Percentiles rank a stretch among this genome's conserved stretches.
Conservation (phyloP, 441 rosid genomes). For the Eutrema salsugineum region DNA sequence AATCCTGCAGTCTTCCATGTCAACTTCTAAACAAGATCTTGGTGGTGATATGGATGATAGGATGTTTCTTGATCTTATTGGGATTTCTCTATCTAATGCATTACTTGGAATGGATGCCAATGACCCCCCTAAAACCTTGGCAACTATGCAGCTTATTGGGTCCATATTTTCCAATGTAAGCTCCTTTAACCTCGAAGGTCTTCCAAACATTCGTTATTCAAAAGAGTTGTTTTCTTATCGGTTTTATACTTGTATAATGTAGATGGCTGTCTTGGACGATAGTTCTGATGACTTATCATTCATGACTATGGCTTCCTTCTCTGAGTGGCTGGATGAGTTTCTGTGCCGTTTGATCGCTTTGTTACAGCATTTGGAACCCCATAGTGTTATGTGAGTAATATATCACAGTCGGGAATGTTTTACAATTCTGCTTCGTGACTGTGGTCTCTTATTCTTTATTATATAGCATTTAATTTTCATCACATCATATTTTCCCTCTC, state of each 20-base stretch:
- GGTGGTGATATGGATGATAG: constrained; percentile 49
- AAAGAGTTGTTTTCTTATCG: constrained; percentile 8
- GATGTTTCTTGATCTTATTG: constrained; percentile 60
- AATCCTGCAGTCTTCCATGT: constrained; percentile 71
- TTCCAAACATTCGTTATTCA: constrained; percentile 7
- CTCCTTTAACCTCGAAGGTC: constrained; percentile 21
- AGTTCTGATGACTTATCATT: constrained; percentile 57
- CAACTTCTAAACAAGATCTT: constrained; percentile 57
- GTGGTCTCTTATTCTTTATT: constrained; percentile 13
- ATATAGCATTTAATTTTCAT: not conserved
- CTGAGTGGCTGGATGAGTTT: constrained; percentile 99
- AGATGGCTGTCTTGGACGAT: constrained; percentile 92
- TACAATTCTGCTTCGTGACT: constrained; percentile 1
- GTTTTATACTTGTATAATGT: constrained; percentile 29
- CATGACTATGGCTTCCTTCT: constrained; percentile 76
- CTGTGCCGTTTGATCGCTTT: constrained; percentile 87
- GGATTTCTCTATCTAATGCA: constrained; percentile 90
- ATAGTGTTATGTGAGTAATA: constrained; percentile 82
- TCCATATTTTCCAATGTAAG: constrained; percentile 99
- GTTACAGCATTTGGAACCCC: constrained; percentile 94
- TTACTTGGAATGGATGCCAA: constrained; percentile 99
- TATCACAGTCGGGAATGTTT: not conserved
- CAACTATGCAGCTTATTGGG: constrained; percentile 98
- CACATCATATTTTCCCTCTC: not conserved
- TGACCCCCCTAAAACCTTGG: constrained; percentile 99